Evolutionary conservation across 352 stramenopile species (phyloP).

Genomic region (Globisporangium paddicum): DNA sequence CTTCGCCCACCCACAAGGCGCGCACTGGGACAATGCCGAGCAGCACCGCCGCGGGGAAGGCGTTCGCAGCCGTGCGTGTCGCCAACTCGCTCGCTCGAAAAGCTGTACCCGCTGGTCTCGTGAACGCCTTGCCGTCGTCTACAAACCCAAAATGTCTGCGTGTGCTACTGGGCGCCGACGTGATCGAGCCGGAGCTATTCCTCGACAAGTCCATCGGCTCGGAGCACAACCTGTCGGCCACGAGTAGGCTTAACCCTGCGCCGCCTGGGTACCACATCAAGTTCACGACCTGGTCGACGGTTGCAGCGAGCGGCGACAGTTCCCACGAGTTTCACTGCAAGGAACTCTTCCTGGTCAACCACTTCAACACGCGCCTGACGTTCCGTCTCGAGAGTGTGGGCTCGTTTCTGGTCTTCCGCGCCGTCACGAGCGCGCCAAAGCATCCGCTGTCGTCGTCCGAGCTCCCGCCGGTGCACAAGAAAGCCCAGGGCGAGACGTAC

Average conservation of each 20-base stretch:
- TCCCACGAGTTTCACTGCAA: conserved; percentile 45
- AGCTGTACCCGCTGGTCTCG: not conserved
- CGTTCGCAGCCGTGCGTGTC: conserved; percentile 59
- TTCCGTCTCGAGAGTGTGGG: conserved; percentile 67
- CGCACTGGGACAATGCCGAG: not conserved
- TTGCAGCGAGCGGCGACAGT: conserved; percentile 15
- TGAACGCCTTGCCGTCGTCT: conserved; percentile 13
- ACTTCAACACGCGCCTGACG: conserved; percentile 45
- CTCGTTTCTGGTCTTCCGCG: conserved; percentile 53
- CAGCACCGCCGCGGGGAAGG: conserved; percentile 48
- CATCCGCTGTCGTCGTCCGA: conserved; percentile 55
- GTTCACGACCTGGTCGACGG: conserved; percentile 75
- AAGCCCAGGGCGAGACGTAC: conserved; percentile 56
- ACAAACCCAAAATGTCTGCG: conserved; percentile 46
- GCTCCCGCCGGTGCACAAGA: conserved; percentile 47
- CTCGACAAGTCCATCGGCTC: conserved; percentile 34
- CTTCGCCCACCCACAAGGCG: conserved; percentile 2
- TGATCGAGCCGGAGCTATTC: conserved; percentile 58
- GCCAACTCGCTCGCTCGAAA: conserved; percentile 51
- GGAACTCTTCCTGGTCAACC: conserved; percentile 58
- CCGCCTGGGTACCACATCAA: conserved; percentile 37
- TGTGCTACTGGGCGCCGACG: conserved; percentile 50
- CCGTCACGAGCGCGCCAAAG: conserved; percentile 55
- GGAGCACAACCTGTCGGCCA: not conserved
- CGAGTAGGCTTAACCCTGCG: not conserved